Conservation (phyloP, 202 grass and related monocot species). For the Cymbopogon flexuosus region DNA sequence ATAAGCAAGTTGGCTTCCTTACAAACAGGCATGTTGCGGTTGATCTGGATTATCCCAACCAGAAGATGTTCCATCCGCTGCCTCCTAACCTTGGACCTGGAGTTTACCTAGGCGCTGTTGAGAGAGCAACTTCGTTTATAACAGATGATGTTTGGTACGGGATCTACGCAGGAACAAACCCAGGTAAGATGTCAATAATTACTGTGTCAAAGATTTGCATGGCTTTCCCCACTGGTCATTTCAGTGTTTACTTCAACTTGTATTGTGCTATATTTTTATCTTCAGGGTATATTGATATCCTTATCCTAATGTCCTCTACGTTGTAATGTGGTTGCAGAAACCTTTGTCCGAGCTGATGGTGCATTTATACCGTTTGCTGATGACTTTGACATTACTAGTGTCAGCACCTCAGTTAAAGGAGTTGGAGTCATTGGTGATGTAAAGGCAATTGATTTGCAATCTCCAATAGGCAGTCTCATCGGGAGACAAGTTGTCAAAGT, state of each 20-base stretch:
- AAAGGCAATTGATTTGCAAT: slow-evolving; percentile 68
- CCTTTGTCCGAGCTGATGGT: slow-evolving; percentile 72
- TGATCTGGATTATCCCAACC: slow-evolving; percentile 81
- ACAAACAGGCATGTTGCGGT: slow-evolving; percentile 79
- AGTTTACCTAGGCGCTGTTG: slow-evolving; percentile 80
- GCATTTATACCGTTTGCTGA: slow-evolving; percentile 75
- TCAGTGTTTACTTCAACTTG: not conserved
- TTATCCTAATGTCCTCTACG: slow-evolving; percentile 2
- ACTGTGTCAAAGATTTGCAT: not conserved
- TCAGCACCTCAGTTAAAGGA: slow-evolving; percentile 62
- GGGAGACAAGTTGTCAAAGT: slow-evolving; percentile 80
- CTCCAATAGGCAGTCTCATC: slow-evolving; percentile 57
- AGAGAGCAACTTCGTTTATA: slow-evolving; percentile 83
- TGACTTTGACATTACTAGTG: slow-evolving; percentile 49
- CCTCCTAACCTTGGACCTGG: slow-evolving; percentile 82
- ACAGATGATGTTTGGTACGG: slow-evolving; percentile 92
- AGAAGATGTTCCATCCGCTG: slow-evolving; percentile 54
- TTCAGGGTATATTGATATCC: not conserved
- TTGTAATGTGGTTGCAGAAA: slow-evolving; percentile 55
- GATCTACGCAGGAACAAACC: slow-evolving; percentile 72
- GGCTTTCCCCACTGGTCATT: not conserved
- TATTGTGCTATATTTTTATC: not conserved
- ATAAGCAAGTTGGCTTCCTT: slow-evolving; percentile 79
- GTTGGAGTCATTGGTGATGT: slow-evolving; percentile 64
- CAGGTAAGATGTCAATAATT: slow-evolving; percentile 41